Evolutionary conservation across 2,329 filamentous ascomycete species (phyloP).

Genomic region (Hypoxylon sp.): DNA sequence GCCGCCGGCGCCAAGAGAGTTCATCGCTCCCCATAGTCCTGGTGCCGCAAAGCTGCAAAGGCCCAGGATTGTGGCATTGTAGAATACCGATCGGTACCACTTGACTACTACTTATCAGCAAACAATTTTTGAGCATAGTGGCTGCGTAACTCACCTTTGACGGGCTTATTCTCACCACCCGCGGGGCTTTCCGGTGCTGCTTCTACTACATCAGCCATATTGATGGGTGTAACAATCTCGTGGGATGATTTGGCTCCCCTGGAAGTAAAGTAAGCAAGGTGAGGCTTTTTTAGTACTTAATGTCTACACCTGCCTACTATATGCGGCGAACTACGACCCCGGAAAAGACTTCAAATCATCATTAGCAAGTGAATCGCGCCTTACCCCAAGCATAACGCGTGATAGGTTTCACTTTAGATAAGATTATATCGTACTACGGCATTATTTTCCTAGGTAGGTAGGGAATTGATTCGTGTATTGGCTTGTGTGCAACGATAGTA

Average conservation of each 20-base stretch:
- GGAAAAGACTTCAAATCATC: constrained; percentile 9
- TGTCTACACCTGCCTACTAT: constrained; percentile 7
- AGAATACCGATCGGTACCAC: constrained; percentile 81
- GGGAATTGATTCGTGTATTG: constrained; percentile 27
- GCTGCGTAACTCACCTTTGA: constrained; percentile 20
- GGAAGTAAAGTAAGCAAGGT: neutral
- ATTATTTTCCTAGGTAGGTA: neutral
- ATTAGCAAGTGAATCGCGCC: constrained; percentile 28
- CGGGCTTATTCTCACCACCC: constrained; percentile 8
- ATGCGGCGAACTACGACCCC: constrained; percentile 3
- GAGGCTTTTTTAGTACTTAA: constrained; percentile 1
- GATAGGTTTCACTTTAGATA: constrained; percentile 31
- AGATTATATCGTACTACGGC: constrained; percentile 15
- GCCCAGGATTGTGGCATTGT: constrained; percentile 79
- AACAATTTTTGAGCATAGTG: neutral
- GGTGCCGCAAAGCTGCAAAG: constrained; percentile 79
- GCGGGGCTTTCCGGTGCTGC: constrained; percentile 1
- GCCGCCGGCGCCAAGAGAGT: constrained; percentile 79
- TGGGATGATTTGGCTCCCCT: neutral
- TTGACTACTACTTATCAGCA: constrained; percentile 61
- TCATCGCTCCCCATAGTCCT: constrained; percentile 82
- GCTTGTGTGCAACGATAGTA: constrained; percentile 22
- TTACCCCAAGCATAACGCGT: constrained; percentile 34
- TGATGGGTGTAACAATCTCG: neutral
- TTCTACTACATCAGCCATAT: constrained; percentile 28